A percentile compares a stretch with the other conserved stretches of the same genome.
Conservation (phyloP, 345 rosid species). For the Syzygium grande region DNA sequence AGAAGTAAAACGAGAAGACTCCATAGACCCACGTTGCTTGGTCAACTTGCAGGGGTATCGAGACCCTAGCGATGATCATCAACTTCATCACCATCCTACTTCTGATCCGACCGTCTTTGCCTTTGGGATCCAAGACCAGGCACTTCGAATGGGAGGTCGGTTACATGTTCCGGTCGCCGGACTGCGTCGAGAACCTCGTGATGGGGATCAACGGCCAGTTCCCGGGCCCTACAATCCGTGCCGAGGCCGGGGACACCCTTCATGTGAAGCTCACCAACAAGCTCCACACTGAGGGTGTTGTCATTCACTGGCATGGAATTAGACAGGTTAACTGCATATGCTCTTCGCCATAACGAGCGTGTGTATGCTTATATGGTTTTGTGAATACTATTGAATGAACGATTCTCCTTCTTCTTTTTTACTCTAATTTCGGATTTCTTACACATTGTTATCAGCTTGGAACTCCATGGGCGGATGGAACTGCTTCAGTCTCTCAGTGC, state of each 20-base stretch:
- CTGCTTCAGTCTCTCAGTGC: conserved; percentile 77
- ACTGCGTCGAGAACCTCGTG: conserved; percentile 48
- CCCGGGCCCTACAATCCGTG: conserved; percentile 79
- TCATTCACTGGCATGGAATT: conserved; percentile 94
- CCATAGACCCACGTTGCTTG: background rate
- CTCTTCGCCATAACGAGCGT: background rate
- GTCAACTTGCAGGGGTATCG: background rate
- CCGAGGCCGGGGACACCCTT: conserved; percentile 53
- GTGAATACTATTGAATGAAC: background rate
- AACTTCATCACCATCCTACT: background rate
- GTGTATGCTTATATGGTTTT: background rate
- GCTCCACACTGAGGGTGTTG: conserved; percentile 69
- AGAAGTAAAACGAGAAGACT: background rate
- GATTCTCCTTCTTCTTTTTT: background rate
- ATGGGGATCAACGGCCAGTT: conserved; percentile 80
- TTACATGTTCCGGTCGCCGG: conserved; percentile 58
- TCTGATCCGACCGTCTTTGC: background rate
- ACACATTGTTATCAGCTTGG: conserved; percentile 28
- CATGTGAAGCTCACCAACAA: conserved; percentile 52
- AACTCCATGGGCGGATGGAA: conserved; percentile 91
- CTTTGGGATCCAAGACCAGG: conserved; percentile 6
- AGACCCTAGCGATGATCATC: background rate
- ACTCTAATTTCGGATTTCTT: background rate
- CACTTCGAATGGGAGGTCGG: conserved; percentile 57
- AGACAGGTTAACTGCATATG: conserved; percentile 42